Evolutionary conservation across 1,284 basidiomycete genomes (phyloP).

Genomic region (Meripilus lineatus): DNA sequence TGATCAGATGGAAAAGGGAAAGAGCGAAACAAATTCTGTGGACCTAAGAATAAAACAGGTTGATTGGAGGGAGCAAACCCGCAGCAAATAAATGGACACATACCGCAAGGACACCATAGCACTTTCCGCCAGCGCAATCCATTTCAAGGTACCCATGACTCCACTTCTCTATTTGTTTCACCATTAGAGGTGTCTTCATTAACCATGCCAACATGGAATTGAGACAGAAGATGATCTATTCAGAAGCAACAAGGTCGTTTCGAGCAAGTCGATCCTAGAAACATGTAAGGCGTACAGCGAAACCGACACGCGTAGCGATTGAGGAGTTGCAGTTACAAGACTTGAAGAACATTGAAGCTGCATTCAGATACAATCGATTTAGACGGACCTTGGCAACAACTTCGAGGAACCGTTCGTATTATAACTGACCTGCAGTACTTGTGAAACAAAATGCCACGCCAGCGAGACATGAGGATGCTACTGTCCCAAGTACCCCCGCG

Average conservation of each 20-base stretch:
- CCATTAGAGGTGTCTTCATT: conserved; percentile 88
- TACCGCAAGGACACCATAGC: conserved; percentile 96
- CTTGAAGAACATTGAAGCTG: conserved; percentile 96
- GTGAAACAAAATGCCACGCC: conserved; percentile 81
- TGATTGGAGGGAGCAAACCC: too few species aligned
- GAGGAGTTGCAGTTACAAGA: conserved; percentile 99
- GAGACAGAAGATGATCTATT: conserved; percentile 88
- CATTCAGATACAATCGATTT: conserved; percentile 10
- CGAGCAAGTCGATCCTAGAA: not conserved
- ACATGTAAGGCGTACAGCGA: conserved; percentile 60
- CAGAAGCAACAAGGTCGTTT: not conserved
- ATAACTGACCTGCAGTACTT: conserved; percentile 67
- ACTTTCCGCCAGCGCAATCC: conserved; percentile 90
- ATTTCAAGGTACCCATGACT: conserved; percentile 98
- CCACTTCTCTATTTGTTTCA: conserved; percentile 87
- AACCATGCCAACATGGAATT: conserved; percentile 98
- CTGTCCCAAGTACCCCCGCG: conserved; percentile 69
- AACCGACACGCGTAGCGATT: conserved; percentile 96
- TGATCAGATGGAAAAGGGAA: conserved; percentile 82
- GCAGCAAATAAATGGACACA: conserved; percentile 24
- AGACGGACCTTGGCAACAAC: conserved; percentile 3
- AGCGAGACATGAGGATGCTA: conserved; percentile 77
- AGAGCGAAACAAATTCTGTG: conserved; percentile 97
- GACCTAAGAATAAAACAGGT: conserved; percentile 58
- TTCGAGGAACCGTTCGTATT: not conserved